Percentiles rank a stretch among this genome's conserved stretches.
phyloP scores from a whole-genome alignment of 2,329 filamentous ascomycete genomes.

The Talaromyces sp. region DNA sequence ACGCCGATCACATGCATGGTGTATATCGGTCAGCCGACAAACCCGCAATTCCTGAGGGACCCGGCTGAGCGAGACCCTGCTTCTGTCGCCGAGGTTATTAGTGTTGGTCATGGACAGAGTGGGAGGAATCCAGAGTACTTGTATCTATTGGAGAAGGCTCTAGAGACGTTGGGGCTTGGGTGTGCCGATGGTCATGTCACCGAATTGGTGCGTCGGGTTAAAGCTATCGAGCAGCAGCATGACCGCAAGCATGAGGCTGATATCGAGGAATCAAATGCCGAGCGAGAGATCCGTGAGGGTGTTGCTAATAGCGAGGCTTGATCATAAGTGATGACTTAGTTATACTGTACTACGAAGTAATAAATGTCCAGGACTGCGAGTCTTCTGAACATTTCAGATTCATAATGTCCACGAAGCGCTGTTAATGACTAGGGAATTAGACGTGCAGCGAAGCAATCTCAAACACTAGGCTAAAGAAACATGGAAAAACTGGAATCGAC shows the following conservation, averaged over 20 bases:
- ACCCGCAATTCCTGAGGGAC: slow-evolving; percentile 74
- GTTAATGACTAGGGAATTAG: neutral
- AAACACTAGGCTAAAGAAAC: neutral
- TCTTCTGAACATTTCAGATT: neutral
- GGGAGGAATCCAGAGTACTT: slow-evolving; percentile 90
- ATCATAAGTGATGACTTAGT: neutral
- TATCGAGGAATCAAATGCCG: slow-evolving; percentile 28
- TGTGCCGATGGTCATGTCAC: slow-evolving; percentile 80
- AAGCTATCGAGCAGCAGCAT: slow-evolving; percentile 52
- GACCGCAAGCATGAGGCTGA: slow-evolving; percentile 18
- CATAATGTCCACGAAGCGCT: neutral
- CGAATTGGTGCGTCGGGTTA: slow-evolving; percentile 71
- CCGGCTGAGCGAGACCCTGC: slow-evolving; percentile 65
- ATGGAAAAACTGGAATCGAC: neutral
- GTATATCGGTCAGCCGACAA: slow-evolving; percentile 91
- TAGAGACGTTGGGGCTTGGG: slow-evolving; percentile 67
- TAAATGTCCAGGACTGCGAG: neutral
- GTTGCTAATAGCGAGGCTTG: slow-evolving; percentile 11
- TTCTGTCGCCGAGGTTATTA: slow-evolving; percentile 74
- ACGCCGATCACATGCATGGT: slow-evolving; percentile 60
- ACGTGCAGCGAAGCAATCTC: neutral
- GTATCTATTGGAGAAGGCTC: slow-evolving; percentile 69
- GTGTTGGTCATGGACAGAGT: slow-evolving; percentile 71
- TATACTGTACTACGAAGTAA: neutral
- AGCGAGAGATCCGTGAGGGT: slow-evolving; percentile 23